phyloP scores from a whole-genome alignment of 2,329 filamentous ascomycete species.

The Aspergillus sp. region DNA sequence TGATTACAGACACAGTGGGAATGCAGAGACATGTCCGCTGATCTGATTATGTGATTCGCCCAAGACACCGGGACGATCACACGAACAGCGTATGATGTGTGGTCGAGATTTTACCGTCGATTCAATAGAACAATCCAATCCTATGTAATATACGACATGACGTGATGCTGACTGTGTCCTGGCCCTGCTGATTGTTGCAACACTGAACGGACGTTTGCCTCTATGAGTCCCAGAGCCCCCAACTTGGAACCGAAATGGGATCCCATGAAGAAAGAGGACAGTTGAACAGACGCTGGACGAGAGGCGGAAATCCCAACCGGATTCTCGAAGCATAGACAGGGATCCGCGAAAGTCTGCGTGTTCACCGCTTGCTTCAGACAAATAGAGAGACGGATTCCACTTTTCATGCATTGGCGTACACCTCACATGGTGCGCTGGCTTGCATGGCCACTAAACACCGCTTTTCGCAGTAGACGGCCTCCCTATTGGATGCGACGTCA shows the following conservation, averaged over 20 bases:
- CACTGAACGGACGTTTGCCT: too few species aligned
- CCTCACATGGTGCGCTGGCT: slow-evolving; percentile 30
- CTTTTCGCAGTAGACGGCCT: slow-evolving; percentile 7
- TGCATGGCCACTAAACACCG: slow-evolving; percentile 11
- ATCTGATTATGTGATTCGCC: slow-evolving; percentile 15
- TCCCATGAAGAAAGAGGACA: not conserved
- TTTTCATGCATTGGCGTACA: slow-evolving; percentile 17
- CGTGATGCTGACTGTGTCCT: slow-evolving; percentile 14
- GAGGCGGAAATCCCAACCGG: not conserved
- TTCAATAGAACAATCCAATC: slow-evolving; percentile 16
- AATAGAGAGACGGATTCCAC: slow-evolving; percentile 13
- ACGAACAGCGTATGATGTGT: slow-evolving; percentile 13
- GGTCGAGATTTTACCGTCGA: slow-evolving; percentile 15
- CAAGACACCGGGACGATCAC: slow-evolving; percentile 14
- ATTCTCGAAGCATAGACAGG: slow-evolving; percentile 6
- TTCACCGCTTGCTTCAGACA: slow-evolving; percentile 20
- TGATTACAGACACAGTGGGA: slow-evolving; percentile 72
- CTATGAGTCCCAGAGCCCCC: not conserved
- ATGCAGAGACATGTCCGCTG: slow-evolving; percentile 52
- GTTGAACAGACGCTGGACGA: too few species aligned
- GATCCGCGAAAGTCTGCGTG: slow-evolving; percentile 6
- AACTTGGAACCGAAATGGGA: not conserved
- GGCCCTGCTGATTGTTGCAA: not conserved
- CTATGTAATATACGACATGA: slow-evolving; percentile 14
- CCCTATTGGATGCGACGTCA: slow-evolving; percentile 18